Evolutionary conservation across 257 asterid species (phyloP), one percentile per base, ranked within the genome.

Genomic region (Galeopsis tetrahit): DNA sequence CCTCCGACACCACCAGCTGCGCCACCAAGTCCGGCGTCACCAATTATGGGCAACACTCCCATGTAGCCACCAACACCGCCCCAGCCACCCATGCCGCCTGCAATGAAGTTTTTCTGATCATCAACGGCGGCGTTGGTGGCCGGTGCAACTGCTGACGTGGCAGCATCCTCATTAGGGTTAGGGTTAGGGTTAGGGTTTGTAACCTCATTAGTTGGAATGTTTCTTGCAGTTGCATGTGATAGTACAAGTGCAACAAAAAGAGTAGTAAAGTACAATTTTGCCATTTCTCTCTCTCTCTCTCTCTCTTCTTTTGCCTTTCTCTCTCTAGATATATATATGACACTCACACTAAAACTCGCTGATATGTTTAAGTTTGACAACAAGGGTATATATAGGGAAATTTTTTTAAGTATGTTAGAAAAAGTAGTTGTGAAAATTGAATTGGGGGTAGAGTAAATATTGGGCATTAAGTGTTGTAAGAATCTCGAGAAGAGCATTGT

Each of bases 101-200:
- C 39, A n/a, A 87, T 81, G 65, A 90, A 85, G 75, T 87, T 86
- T 74, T 90, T 90, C 85, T 86, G 65, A 53, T 88, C 96, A 44
- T 35, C 78, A 0, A 82, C 74, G 49, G 40, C 70, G 10, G 78
- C 82, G 11, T 35, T 71, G 1, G 75, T 73, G 1, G 51, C 68
- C 5, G 85, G 82, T 0, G 68, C 84, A 3, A 73, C 73, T 3
- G 87, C 85, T 1, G 59, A 2, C 28, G 74, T 28, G 77, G 63
- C 68, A 5, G 70, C 57, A 28, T 35, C 28, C 58, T 75, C 73
- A 21, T 21, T 0, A 79, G 69, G 82, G 46, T 75, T 35, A 70
- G 68, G 0, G 32, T 46, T 48, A 48, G 55, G 68, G 75, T 2
- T 77, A 53, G 68, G 76, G 81, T 56, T 70, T 72, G 38, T 39